Evolutionary conservation across 2,329 filamentous ascomycete genomes (phyloP).

Genomic region (Alternaria brassicae): DNA sequence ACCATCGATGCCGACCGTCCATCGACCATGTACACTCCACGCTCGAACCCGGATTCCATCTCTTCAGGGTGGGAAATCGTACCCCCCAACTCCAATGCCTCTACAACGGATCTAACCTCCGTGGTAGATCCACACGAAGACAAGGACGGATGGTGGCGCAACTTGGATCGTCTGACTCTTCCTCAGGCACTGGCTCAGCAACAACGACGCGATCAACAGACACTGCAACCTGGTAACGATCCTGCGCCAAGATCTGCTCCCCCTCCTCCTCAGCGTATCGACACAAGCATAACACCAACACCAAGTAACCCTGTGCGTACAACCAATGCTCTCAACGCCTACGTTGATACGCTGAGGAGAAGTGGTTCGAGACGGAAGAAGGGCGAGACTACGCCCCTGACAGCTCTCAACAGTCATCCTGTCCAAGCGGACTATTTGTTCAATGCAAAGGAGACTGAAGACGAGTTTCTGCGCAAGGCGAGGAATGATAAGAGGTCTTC

Average conservation of each 20-base stretch:
- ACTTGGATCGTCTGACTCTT: slow-evolving; percentile 14
- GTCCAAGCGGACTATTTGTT: neutral
- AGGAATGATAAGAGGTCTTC: neutral
- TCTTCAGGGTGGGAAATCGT: slow-evolving; percentile 27
- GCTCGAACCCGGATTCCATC: slow-evolving; percentile 5
- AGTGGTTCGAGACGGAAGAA: neutral
- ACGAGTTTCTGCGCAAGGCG: slow-evolving; percentile 5
- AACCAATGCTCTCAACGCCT: neutral
- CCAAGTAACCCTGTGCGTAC: neutral
- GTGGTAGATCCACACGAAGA: slow-evolving; percentile 27
- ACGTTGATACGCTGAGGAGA: neutral
- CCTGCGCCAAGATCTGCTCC: neutral
- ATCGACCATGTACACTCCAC: neutral
- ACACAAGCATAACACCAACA: neutral
- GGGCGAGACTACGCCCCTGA: neutral
- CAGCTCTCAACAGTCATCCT: neutral
- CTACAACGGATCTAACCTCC: slow-evolving; percentile 27
- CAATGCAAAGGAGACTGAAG: slow-evolving; percentile 1
- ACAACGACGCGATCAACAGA: neutral
- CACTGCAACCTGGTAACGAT: neutral
- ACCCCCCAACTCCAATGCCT: slow-evolving; percentile 21
- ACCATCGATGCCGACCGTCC: slow-evolving; percentile 16
- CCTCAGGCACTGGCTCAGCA: slow-evolving; percentile 3
- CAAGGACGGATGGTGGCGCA: slow-evolving; percentile 23
- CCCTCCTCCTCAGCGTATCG: neutral